These are phyloP conservation scores for Theileria annulata DNA, from an alignment of 169 alveolate species.

Conservation along the genomic window DNA sequence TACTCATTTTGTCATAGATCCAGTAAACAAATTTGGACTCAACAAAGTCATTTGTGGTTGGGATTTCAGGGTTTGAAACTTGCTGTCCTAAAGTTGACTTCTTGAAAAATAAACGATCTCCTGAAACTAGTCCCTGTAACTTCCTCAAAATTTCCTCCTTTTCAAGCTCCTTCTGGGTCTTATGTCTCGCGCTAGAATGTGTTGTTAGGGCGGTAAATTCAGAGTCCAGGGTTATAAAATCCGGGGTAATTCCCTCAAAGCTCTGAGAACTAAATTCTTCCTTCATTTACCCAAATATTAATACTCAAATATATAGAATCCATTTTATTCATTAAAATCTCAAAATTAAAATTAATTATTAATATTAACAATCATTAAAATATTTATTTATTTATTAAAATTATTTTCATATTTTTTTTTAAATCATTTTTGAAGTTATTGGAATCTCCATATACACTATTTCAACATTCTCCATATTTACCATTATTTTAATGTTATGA, in stretches of 20 bases:
- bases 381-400: too few species aligned
- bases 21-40: slow-evolving; percentile 50
- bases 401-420: too few species aligned
- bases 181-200: slow-evolving; percentile 4
- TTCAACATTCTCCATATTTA: not conserved
- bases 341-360: too few species aligned
- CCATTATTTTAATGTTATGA: too few species aligned
- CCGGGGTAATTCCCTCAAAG: not conserved
- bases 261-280: not conserved
- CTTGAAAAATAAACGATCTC: slow-evolving; percentile 50
- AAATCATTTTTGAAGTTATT: not conserved
- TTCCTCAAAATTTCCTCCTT: slow-evolving; percentile 55
- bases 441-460: not conserved
- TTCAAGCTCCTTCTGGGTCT: slow-evolving; percentile 38
- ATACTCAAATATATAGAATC: too few species aligned
- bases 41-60: slow-evolving; percentile 35
- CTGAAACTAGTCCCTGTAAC: slow-evolving; percentile 45
- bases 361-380: too few species aligned
- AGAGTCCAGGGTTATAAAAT: not conserved
- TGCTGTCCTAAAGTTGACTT: slow-evolving; percentile 23
- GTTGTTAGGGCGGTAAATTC: not conserved
- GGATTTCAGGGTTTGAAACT: not conserved
- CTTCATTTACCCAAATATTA: not conserved
- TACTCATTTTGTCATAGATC: slow-evolving; percentile 15
- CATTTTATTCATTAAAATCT: not conserved